Percentiles rank a stretch among this genome's conserved stretches.
These are phyloP conservation scores for Fusarium metavorans DNA, from an alignment of 2,329 filamentous ascomycete species.

Conservation along the genomic window DNA sequence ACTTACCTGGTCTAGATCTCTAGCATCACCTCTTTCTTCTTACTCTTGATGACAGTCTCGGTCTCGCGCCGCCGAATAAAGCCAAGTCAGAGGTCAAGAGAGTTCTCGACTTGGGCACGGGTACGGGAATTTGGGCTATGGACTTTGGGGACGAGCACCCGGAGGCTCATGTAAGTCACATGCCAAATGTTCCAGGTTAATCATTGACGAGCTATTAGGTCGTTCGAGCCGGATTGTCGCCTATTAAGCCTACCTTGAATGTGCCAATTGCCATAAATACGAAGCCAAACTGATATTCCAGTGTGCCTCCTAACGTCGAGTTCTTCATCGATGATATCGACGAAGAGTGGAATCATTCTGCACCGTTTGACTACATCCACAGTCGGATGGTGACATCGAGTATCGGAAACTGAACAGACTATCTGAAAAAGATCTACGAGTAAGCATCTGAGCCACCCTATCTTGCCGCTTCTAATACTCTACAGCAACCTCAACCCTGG, in stretches of 20 bases:
- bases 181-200: accelerated
- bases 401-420: constrained; percentile 12
- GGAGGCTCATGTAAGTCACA: constrained; percentile 4
- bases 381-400: constrained; percentile 33
- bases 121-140: constrained; percentile 18
- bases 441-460: accelerated
- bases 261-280: not conserved
- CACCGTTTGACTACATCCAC: constrained; percentile 33
- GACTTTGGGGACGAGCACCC: constrained; percentile 28
- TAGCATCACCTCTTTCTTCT: constrained; percentile 17
- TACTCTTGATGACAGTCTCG: constrained; percentile 16
- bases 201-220: constrained; percentile 1
- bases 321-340: constrained; percentile 36
- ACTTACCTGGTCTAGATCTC: not conserved
- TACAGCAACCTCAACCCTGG: constrained; percentile 32
- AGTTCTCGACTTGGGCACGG: constrained; percentile 11
- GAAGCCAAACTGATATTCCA: not conserved
- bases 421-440: constrained; percentile 17
- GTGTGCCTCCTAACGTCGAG: constrained; percentile 22
- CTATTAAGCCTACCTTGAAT: constrained; percentile 32
- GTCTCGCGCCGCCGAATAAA: constrained; percentile 1
- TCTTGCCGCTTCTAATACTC: not conserved
- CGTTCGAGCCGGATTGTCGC: constrained; percentile 24
- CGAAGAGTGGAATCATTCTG: constrained; percentile 21
- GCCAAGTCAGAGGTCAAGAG: not conserved